Conservation (phyloP, 148 eudicot genomes). For the Rheum nobile region DNA sequence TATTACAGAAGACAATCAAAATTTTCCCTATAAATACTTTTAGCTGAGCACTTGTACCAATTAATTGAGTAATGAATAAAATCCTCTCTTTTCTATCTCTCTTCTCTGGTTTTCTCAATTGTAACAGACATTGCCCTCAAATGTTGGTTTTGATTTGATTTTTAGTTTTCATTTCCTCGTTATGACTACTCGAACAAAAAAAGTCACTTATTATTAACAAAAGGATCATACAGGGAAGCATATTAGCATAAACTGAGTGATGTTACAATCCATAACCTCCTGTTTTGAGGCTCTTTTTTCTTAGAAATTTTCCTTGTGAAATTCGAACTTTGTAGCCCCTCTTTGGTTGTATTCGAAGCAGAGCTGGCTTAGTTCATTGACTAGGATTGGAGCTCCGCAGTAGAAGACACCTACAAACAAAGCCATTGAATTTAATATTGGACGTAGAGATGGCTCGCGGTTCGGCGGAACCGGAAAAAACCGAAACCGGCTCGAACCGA, state of each 20-base stretch:
- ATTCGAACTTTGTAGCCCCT: conserved; percentile 82
- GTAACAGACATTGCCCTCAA: background rate
- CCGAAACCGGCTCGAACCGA: no score
- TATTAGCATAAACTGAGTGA: background rate
- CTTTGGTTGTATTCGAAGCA: conserved; percentile 76
- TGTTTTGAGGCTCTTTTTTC: background rate
- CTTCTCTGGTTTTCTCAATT: no score
- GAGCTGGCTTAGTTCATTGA: conserved; percentile 58
- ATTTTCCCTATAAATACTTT: no score
- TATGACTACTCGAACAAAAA: background rate
- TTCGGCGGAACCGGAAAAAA: no score
- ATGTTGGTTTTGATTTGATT: background rate
- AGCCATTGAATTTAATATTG: background rate
- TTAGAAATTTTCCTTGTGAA: conserved; percentile 89
- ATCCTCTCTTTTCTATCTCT: no score
- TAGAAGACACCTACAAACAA: conserved; percentile 79
- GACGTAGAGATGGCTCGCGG: no score
- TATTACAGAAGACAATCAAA: no score
- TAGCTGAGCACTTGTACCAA: no score
- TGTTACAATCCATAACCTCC: background rate
- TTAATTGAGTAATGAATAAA: no score
- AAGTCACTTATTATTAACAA: conserved; percentile 1
- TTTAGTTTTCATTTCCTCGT: background rate
- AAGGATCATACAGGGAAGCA: background rate
- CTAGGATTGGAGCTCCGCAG: conserved; percentile 68